phyloP scores from a whole-genome alignment of 2,329 filamentous ascomycete species.

The Fusarium sp. region DNA sequence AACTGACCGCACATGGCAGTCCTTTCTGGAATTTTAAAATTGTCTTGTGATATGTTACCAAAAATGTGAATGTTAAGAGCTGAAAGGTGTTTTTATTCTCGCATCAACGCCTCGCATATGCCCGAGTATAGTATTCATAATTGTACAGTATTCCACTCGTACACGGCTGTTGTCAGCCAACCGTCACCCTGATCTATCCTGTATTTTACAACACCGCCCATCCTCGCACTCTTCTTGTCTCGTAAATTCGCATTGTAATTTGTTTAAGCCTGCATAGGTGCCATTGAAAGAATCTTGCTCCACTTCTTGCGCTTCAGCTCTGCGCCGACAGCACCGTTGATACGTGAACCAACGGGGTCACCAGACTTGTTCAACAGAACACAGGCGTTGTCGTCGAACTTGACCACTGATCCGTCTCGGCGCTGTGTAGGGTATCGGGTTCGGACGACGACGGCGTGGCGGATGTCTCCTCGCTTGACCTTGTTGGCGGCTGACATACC shows the following conservation, averaged over 20 bases:
- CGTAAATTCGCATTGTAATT: neutral
- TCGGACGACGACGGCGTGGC: conserved; percentile 94
- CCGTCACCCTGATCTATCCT: conserved; percentile 11
- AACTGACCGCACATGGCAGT: conserved; percentile 14
- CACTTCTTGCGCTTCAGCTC: conserved; percentile 94
- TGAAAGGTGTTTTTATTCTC: conserved; percentile 45
- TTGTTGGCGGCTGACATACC: conserved; percentile 83
- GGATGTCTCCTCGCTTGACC: conserved; percentile 94
- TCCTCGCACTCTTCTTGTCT: neutral
- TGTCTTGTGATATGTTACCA: conserved; percentile 5
- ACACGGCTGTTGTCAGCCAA: conserved; percentile 29
- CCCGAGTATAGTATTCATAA: conserved; percentile 48
- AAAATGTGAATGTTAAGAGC: conserved; percentile 24
- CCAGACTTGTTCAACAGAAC: conserved; percentile 97
- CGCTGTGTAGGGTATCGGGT: conserved; percentile 89
- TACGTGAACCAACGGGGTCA: conserved; percentile 91
- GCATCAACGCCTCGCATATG: conserved; percentile 54
- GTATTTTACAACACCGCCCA: conserved; percentile 27
- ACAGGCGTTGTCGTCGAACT: conserved; percentile 98
- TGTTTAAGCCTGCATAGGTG: conserved; percentile 72
- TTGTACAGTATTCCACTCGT: conserved; percentile 50
- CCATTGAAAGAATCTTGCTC: conserved; percentile 98
- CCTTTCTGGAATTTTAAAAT: neutral
- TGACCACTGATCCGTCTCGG: conserved; percentile 87
- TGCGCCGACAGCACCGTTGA: conserved; percentile 90